Evolutionary conservation across 1,284 basidiomycete genomes (phyloP), one percentile per base, ranked within the genome.

Genomic region (Ceratobasidium sp.): DNA sequence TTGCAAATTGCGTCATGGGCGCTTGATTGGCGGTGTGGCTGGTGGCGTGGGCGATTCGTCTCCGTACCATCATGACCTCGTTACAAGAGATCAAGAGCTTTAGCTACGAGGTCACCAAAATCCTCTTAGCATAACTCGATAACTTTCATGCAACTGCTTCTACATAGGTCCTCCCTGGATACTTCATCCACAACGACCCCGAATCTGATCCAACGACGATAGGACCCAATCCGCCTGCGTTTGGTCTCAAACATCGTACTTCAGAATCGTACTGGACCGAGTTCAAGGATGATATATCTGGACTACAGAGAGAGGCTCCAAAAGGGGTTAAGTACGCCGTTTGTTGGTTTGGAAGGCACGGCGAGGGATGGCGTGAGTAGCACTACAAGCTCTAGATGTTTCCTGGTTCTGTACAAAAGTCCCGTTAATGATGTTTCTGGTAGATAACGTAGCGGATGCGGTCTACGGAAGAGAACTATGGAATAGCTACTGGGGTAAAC

Each of bases 401-500:
- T 33, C 33, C 4, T 33, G 33, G 33, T 33, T 33, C 33, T 2
- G 4, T 33, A 33, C 33, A 33, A 33, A 33, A 33, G 33, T 33
- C 33, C 4, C 33, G 33, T 33, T 33, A 4, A 33, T 4, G 33
- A 33, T 33, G 4, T 4, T 33, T 33, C 33, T 4, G 2, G 1
- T 44, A 93, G 92, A 95, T 83, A 95, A 95, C 78, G 86, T 93
- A 4, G 95, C 87, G 0, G 90, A 92, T 80, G 83, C 83, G 10
- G 92, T 93, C 81, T 94, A 96, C 82, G 93, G 94, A 0, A 87
- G 87, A 1, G 79, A 86, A 82, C 90, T 89, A 1, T 73, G 70
- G 70, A 56, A 73, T 20, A 28, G 23, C 20, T 84, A 93, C 80
- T 96, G 91, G 91, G 89, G 93, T 0, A 90, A 89, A 81, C 82